Evolutionary conservation across 495 filamentous ascomycete genomes (phyloP), one percentile per base, ranked within the genome.

Genomic region (Bathelium albidoporum): DNA sequence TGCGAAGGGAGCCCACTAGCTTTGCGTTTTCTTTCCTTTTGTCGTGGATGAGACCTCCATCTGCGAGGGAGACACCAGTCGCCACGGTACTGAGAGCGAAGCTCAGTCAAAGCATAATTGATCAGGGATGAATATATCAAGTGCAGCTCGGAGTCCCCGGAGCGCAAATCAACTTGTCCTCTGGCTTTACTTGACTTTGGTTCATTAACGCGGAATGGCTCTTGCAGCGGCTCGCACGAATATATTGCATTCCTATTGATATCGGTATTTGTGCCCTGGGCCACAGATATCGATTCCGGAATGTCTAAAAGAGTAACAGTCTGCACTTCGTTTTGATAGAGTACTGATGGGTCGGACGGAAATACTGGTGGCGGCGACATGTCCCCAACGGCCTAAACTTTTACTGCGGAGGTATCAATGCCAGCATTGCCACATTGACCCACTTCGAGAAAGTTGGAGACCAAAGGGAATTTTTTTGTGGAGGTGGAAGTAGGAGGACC

Each of bases 221-320:
- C 53, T 44, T 66, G 52, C 16, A 70, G 36, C 0, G 75, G 70
- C 28, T 49, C 10, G 1, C 60, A 64, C 0, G 75, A 71, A 64
- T 10, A 74, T 64, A 53, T 59, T 12, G 55, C 49, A 32, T 26
- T 68, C 61, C 43, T 43, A 44, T 2, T 44, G 32, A 16, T 29
- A 14, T 26, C 36, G 20, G 12, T 20, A 2, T 31, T 9, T 36
- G 18, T 10, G 2, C 65, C 69, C 66, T 78, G 76, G 11, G 73
- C 76, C 24, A 59, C 32, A 58, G 70, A 63, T 63, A 89, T 86
- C 2, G 87, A 88, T n/a, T 65, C 65, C 18, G 87, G 87, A 24
- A 87, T 83, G 67, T 89, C 87, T 49, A 89, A 65, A 16, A 89
- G 73, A 36, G 81, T 80, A 22, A 81, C 65, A 2, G 76, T 78